These are phyloP conservation scores for Teratosphaeriaceae sp. DNA, from an alignment of 2,329 filamentous ascomycete species.

Conservation along the genomic window DNA sequence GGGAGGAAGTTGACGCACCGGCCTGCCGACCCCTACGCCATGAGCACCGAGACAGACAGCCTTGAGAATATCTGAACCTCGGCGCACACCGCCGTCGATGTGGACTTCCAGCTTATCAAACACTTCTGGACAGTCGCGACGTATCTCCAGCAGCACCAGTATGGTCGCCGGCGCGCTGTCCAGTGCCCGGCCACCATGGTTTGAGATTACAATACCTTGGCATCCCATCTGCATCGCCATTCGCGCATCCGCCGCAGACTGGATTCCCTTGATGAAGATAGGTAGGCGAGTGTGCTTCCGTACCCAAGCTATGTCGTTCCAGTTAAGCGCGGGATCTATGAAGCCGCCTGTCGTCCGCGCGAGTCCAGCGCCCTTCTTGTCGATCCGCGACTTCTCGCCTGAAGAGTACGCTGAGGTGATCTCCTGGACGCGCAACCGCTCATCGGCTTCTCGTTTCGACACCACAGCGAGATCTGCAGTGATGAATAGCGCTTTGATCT, in stretches of 20 bases:
- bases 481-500: slow-evolving; percentile 49
- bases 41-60: slow-evolving; percentile 58
- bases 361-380: slow-evolving; percentile 49
- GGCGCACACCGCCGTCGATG: slow-evolving; percentile 57
- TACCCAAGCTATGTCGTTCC: slow-evolving; percentile 42
- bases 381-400: slow-evolving; percentile 43
- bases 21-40: slow-evolving; percentile 55
- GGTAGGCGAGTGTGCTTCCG: slow-evolving; percentile 46
- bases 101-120: slow-evolving; percentile 56
- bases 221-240: slow-evolving; percentile 37
- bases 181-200: slow-evolving; percentile 48
- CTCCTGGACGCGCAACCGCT: slow-evolving; percentile 41
- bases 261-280: slow-evolving; percentile 40
- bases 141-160: slow-evolving; percentile 55
- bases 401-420: slow-evolving; percentile 58
- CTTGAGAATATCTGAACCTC: slow-evolving; percentile 62
- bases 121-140: slow-evolving; percentile 53
- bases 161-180: slow-evolving; percentile 48
- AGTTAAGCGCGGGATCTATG: slow-evolving; percentile 50
- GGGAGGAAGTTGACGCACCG: too few relatives aligned
- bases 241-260: slow-evolving; percentile 36
- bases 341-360: slow-evolving; percentile 50
- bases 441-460: slow-evolving; percentile 48
- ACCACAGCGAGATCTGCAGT: slow-evolving; percentile 54
- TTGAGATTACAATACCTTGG: slow-evolving; percentile 45